Conservation (phyloP, 2,329 filamentous ascomycete species). For the Penicillium sclerotiorum region DNA sequence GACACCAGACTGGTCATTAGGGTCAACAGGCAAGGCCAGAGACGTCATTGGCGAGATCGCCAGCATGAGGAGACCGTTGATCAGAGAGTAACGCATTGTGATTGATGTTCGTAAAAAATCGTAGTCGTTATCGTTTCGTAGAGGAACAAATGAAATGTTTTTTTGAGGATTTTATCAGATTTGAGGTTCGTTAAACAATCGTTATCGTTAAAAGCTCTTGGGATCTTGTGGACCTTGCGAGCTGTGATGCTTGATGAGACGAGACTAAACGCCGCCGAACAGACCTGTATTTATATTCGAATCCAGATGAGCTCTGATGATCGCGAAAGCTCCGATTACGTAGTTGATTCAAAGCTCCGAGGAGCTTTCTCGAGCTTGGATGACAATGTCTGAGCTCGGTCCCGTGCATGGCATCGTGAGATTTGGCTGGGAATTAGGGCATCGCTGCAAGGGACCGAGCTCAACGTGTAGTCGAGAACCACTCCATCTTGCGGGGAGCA, state of each 20-base stretch:
- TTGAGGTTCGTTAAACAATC: not conserved
- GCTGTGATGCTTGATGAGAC: conserved; percentile 19
- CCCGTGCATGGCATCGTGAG: conserved; percentile 6
- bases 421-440: conserved; percentile 6
- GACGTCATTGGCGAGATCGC: conserved; percentile 23
- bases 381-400: conserved; percentile 14
- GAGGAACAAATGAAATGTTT: not conserved
- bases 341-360: not conserved
- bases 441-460: conserved; percentile 20
- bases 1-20: conserved; percentile 20
- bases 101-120: too few species aligned
- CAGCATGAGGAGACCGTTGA: conserved; percentile 24
- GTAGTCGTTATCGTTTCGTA: not conserved
- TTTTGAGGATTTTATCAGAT: too few species aligned
- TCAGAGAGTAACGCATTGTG: conserved; percentile 25
- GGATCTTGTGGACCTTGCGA: conserved; percentile 4
- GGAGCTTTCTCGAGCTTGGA: not conserved
- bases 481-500: conserved; percentile 20
- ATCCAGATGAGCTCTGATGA: conserved; percentile 2
- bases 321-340: conserved; percentile 6
- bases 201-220: not conserved
- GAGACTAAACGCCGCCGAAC: conserved; percentile 2
- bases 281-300: conserved; percentile 23
- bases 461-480: conserved; percentile 20
- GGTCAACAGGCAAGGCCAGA: conserved; percentile 24